A percentile compares a stretch with the other conserved stretches of the same genome.
Evolutionary conservation across 73 alveolate genomes (phyloP).

Genomic region (Durusdinium trenchii): DNA sequence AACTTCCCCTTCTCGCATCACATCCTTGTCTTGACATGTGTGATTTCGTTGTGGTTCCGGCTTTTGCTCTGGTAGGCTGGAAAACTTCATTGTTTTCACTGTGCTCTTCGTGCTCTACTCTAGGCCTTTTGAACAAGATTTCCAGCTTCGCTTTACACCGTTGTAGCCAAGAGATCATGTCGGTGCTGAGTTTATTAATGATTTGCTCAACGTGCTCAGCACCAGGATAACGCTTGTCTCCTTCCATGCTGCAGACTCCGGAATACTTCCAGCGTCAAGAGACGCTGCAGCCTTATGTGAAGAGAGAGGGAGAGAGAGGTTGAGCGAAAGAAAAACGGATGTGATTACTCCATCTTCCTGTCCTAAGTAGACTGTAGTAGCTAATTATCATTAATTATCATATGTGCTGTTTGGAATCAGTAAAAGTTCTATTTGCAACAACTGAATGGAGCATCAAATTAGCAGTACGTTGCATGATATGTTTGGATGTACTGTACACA

Average conservation of each 20-base stretch:
- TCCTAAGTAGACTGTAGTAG: too few species aligned
- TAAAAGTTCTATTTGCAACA: too few species aligned
- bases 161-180: neutral
- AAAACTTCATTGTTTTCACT: constrained; percentile 20
- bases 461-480: too few species aligned
- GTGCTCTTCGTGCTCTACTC: constrained; percentile 53
- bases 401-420: too few species aligned
- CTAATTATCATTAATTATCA: too few species aligned
- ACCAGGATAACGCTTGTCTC: constrained; percentile 63
- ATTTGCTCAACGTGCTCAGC: neutral
- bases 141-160: neutral
- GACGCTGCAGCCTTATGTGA: constrained; percentile 4
- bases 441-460: too few species aligned
- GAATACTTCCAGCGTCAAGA: constrained; percentile 71
- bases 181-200: neutral
- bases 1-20: neutral
- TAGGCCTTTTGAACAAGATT: neutral
- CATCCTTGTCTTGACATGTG: neutral
- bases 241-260: constrained; percentile 89
- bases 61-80: neutral
- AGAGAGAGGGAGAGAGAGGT: neutral
- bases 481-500: too few species aligned
- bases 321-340: neutral
- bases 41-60: too few species aligned
- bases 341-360: too few species aligned